Evolutionary conservation across 345 rosid species (phyloP), one percentile per base, ranked within the genome.

Genomic region (Arabidopsis suecica): DNA sequence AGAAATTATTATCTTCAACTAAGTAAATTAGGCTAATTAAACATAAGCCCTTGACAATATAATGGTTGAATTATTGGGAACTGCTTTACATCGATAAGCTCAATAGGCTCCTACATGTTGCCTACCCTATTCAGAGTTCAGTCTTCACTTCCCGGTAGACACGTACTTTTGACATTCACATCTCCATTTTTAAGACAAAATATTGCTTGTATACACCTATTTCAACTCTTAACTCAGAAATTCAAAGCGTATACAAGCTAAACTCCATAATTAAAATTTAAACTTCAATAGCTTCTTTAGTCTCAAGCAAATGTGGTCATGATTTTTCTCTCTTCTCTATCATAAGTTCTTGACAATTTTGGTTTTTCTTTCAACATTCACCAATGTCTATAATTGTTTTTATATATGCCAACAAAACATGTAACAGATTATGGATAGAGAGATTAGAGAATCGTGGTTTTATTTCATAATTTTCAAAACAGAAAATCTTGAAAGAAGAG

Each of bases 401-500:
- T 20, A 20, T 20, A 7, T 49, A 41, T 38, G 40, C 57, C 10
- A 67, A 49, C 62, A 68, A 66, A 65, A 67, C 37, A 18, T 61
- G 64, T 53, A 33, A 44, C 38, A 68, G 53, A 42, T 74, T 28
- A 49, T 9, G 33, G 73, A 66, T 37, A 13, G 61, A 49, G 42
- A 57, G 23, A 69, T 20, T 66, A 68, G 50, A 61, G 48, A 20
- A 60, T 9, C 32, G n/a, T 61, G 48, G 18, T 4, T 61, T 68
- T 33, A 4, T 5, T 50, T 5, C 62, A 51, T 68, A 42, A 68
- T 10, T 38, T 71, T 14, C 18, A 9, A 69, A 69, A 76, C 71
- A 69, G 49, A 68, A 14, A 69, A 51, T 25, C 40, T 76, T 62
- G 71, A 76, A 41, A 76, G 6, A 63, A 69, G 80, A 69, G 75